A percentile compares a stretch with the other conserved stretches of the same genome.
phyloP scores from a whole-genome alignment of 768 basidiomycete species.

The Termitomyces sp. region DNA sequence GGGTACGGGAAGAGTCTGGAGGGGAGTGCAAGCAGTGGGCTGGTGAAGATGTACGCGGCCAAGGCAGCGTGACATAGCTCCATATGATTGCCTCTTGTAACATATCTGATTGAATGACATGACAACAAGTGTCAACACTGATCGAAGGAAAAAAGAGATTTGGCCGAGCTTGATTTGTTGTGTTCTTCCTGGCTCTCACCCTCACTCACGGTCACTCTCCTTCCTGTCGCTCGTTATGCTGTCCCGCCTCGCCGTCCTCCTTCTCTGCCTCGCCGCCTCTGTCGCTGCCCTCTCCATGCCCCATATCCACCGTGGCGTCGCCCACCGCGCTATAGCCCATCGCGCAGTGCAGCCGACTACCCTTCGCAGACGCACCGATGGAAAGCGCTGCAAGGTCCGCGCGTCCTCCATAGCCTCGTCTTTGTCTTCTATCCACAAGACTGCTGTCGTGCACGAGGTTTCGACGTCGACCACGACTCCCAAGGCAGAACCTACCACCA shows the following conservation, averaged over 20 bases:
- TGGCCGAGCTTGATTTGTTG: neutral
- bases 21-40: slow-evolving; percentile 54
- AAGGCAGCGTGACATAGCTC: slow-evolving; percentile 32
- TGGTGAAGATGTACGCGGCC: slow-evolving; percentile 87
- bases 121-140: slow-evolving; percentile 15
- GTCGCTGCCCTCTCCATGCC: slow-evolving; percentile 39
- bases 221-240: slow-evolving; percentile 19
- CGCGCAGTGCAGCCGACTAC: slow-evolving; percentile 22
- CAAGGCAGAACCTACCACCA: slow-evolving; percentile 7
- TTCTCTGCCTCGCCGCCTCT: slow-evolving; percentile 33
- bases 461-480: neutral
- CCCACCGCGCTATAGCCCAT: slow-evolving; percentile 39
- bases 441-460: slow-evolving; percentile 1
- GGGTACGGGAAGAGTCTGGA: slow-evolving; percentile 78
- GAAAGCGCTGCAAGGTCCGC: slow-evolving; percentile 37
- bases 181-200: neutral
- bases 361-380: slow-evolving; percentile 30
- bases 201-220: neutral
- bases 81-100: too few species aligned
- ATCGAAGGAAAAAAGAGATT: neutral
- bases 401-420: slow-evolving; percentile 25
- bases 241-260: slow-evolving; percentile 19
- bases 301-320: slow-evolving; percentile 43
- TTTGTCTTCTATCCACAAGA: slow-evolving; percentile 18
- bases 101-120: neutral